A percentile compares a stretch with the other conserved stretches of the same genome.
Conservation (phyloP, 805 yeast genomes). For the Candida oleophila region DNA sequence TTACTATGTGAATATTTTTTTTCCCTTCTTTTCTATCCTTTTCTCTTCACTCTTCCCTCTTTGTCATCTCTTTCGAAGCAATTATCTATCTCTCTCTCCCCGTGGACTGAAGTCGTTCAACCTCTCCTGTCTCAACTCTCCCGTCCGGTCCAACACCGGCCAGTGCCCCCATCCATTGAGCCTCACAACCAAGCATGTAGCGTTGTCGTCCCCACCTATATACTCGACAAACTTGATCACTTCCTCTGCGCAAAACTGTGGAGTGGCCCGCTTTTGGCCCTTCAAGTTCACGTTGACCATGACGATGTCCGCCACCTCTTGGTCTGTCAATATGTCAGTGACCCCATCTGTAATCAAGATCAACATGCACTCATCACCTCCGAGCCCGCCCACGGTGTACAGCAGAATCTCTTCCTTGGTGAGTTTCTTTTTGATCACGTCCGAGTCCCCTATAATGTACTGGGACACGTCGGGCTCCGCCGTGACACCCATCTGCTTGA, state of each 20-base stretch:
- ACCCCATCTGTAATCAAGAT: conserved; percentile 86
- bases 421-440: conserved; percentile 35
- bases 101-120: conserved; percentile 46
- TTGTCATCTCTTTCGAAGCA: too few relatives aligned
- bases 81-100: conserved; percentile 10
- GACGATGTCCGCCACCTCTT: conserved; percentile 85
- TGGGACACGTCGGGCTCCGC: conserved; percentile 90
- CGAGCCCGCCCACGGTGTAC: conserved; percentile 47
- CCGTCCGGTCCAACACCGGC: conserved; percentile 84
- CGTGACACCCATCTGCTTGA: conserved; percentile 79
- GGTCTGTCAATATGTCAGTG: conserved; percentile 76
- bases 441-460: conserved; percentile 59
- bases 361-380: conserved; percentile 88
- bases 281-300: conserved; percentile 62
- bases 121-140: conserved; percentile 72
- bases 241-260: conserved; percentile 83
- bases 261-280: conserved; percentile 73
- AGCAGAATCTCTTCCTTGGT: conserved; percentile 32
- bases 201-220: conserved; percentile 91
- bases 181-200: conserved; percentile 83
- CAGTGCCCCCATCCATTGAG: conserved; percentile 93
- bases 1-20: too few relatives aligned
- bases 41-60: too few relatives aligned
- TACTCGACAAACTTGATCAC: conserved; percentile 80
- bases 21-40: too few relatives aligned